These are phyloP conservation scores for Thalassiosira sp. DNA, from an alignment of 352 stramenopile species.

Conservation along the genomic window DNA sequence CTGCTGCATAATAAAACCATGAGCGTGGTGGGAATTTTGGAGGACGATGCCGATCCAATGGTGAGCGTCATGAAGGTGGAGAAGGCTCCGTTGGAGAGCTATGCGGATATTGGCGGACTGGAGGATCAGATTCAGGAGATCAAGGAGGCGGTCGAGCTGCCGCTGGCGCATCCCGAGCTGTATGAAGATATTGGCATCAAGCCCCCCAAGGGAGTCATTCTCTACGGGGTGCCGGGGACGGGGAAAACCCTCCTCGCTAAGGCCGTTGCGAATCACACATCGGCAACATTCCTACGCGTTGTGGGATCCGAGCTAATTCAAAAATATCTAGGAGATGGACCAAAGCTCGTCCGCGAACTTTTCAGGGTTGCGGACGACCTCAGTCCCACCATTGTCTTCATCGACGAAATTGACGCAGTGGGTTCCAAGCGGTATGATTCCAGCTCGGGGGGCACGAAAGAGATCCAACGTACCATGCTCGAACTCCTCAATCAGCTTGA, in stretches of 20 bases:
- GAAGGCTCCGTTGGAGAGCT: slow-evolving; percentile 98
- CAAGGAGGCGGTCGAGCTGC: slow-evolving; percentile 89
- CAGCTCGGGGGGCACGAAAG: slow-evolving; percentile 94
- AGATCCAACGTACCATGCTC: slow-evolving; percentile 99
- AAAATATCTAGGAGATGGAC: slow-evolving; percentile 99
- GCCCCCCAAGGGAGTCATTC: slow-evolving; percentile 98
- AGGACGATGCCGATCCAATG: slow-evolving; percentile 98
- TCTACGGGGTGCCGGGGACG: slow-evolving; percentile 99
- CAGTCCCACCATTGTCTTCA: slow-evolving; percentile 99
- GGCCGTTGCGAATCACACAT: slow-evolving; percentile 99
- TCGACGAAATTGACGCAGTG: slow-evolving; percentile 99
- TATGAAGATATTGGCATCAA: slow-evolving; percentile 99
- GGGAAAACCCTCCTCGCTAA: slow-evolving; percentile 99
- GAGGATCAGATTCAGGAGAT: slow-evolving; percentile 96
- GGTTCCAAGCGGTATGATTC: slow-evolving; percentile 99
- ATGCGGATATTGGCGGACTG: slow-evolving; percentile 99
- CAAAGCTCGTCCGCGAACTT: slow-evolving; percentile 99
- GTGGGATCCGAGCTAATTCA: slow-evolving; percentile 99
- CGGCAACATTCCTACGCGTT: slow-evolving; percentile 98
- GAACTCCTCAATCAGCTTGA: slow-evolving; percentile 99
- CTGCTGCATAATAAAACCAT: slow-evolving; percentile 99
- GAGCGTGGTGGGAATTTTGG: slow-evolving; percentile 98
- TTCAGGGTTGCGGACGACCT: slow-evolving; percentile 99
- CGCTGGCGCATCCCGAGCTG: slow-evolving; percentile 98
- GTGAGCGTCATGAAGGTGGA: slow-evolving; percentile 99